A percentile compares a stretch with the other conserved stretches of the same genome.
Conservation (phyloP, 1,139 yeast genomes). For the Meyerozyma sp. region DNA sequence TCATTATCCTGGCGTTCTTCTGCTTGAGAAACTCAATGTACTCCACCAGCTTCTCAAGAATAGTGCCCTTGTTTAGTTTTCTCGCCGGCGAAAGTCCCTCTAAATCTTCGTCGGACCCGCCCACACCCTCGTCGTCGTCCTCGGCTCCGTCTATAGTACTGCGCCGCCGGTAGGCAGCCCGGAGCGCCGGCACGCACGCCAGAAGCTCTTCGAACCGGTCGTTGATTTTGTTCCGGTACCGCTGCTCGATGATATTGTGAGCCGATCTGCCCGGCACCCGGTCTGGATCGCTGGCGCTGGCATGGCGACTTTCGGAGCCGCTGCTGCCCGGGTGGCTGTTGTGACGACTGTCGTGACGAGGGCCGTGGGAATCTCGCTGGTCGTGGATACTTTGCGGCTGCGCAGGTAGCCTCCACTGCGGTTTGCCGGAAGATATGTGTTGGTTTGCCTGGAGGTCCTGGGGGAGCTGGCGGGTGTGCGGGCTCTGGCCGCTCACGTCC, state of each 20-base stretch:
- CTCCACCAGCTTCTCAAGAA: conserved; percentile 39
- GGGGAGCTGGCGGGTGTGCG: not conserved
- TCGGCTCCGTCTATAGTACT: conserved; percentile 9
- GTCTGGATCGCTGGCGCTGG: not conserved
- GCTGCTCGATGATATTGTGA: conserved; percentile 42
- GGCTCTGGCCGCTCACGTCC: not conserved
- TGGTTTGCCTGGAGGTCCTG: not conserved
- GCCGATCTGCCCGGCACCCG: conserved; percentile 16
- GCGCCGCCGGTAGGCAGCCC: conserved; percentile 24
- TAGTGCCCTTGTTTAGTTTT: conserved; percentile 41
- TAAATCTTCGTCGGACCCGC: conserved; percentile 18
- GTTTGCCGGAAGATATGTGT: not conserved
- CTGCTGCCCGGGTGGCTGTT: not conserved
- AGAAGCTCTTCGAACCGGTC: conserved; percentile 39
- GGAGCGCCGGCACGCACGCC: conserved; percentile 37
- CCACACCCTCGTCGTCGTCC: conserved; percentile 10
- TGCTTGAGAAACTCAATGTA: conserved; percentile 39
- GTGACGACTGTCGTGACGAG: too few species aligned
- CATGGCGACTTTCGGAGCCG: not conserved
- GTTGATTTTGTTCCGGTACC: conserved; percentile 42
- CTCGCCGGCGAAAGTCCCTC: conserved; percentile 45
- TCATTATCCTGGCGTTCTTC: conserved; percentile 31
- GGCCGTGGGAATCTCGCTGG: not conserved
- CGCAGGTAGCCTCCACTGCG: not conserved
- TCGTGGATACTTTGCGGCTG: not conserved